Evolutionary conservation across 257 asterid genomes (phyloP), one percentile per base, ranked within the genome.

Genomic region (Solanum chilense): DNA sequence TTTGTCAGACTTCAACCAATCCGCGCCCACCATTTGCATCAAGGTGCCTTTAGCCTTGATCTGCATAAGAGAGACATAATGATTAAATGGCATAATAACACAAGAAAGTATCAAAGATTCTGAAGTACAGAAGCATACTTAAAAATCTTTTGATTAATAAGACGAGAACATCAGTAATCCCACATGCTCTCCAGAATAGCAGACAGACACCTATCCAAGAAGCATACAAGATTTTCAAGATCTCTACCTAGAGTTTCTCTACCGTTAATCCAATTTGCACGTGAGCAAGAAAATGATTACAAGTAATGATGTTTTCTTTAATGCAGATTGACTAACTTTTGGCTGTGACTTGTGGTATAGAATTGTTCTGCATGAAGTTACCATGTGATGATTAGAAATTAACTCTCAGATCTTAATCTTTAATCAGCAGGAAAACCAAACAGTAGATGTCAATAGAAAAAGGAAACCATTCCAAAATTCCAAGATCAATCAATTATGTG

Each of bases 21-120:
- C 99, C 70, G 99, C 99, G 60, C 96, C 99, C 69, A 97, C 98
- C 98, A 97, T 94, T 91, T 97, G 97, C 99, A 97, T 97, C 91
- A 95, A 92, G 12, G 98, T 93, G 86, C 98, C 96, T 88, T 94
- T 94, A 87, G 99, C 95, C 91, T 94, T 97, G 88, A 94, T 95
- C 99, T 97, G 85, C 39, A 16, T 81, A 49, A 33, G 69, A 49
- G 85, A 31, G 69, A 12, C 31, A 77, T 9, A 81, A 49, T 18
- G 69, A 49, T 44, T 16, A 81, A 29, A 49, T 12, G 31, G 12
- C 64, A 81, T 31, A 42, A 31, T 49, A 81, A 18, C 69, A 49
- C 12, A 18, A 81, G 85, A 52, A 81, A 29, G 69, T 81, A 49
- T 11, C 69, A 49, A 49, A 31, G 45, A 49, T 6, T 81, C 85